Percentiles rank a stretch among this genome's conserved stretches.
These are phyloP conservation scores for Pichia sp. DNA, from an alignment of 1,139 yeast genomes.

Conservation along the genomic window DNA sequence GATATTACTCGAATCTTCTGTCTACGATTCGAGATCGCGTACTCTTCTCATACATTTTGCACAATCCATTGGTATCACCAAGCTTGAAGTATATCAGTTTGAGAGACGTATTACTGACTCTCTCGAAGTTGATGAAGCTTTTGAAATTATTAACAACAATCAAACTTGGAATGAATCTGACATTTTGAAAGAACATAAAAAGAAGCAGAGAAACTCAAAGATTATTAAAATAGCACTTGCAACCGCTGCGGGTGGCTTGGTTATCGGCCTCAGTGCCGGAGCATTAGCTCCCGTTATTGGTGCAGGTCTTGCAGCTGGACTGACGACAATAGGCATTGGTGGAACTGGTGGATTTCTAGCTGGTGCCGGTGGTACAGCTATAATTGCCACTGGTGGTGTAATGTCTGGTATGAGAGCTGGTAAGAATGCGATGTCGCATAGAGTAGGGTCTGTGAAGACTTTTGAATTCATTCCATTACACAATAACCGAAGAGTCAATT, in stretches of 20 bases:
- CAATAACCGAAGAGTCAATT: slow-evolving; percentile 80
- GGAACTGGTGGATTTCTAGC: slow-evolving; percentile 92
- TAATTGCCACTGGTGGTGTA: slow-evolving; percentile 89
- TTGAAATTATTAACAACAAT: slow-evolving; percentile 24
- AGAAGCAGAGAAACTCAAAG: slow-evolving; percentile 58
- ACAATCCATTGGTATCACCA: slow-evolving; percentile 44
- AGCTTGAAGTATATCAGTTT: slow-evolving; percentile 73
- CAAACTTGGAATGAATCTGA: slow-evolving; percentile 73
- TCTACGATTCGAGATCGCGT: slow-evolving; percentile 85
- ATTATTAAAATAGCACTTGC: slow-evolving; percentile 90
- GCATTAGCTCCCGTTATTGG: slow-evolving; percentile 96
- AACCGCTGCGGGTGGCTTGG: slow-evolving; percentile 94
- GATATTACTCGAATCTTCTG: slow-evolving; percentile 72
- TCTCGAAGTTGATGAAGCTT: slow-evolving; percentile 49
- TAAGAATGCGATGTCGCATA: slow-evolving; percentile 69
- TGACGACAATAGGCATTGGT: slow-evolving; percentile 86
- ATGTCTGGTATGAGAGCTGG: slow-evolving; percentile 91
- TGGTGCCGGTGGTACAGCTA: slow-evolving; percentile 95
- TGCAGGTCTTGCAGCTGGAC: slow-evolving; percentile 96
- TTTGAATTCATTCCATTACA: slow-evolving; percentile 92
- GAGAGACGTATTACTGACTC: slow-evolving; percentile 89
- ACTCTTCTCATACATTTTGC: slow-evolving; percentile 67
- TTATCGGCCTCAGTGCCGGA: slow-evolving; percentile 93
- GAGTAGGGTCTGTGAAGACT: slow-evolving; percentile 89
- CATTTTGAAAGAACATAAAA: slow-evolving; percentile 56